A percentile compares a stretch with the other conserved stretches of the same genome.
Conservation (phyloP, 352 stramenopile genomes). For the Lagenidium sp. region DNA sequence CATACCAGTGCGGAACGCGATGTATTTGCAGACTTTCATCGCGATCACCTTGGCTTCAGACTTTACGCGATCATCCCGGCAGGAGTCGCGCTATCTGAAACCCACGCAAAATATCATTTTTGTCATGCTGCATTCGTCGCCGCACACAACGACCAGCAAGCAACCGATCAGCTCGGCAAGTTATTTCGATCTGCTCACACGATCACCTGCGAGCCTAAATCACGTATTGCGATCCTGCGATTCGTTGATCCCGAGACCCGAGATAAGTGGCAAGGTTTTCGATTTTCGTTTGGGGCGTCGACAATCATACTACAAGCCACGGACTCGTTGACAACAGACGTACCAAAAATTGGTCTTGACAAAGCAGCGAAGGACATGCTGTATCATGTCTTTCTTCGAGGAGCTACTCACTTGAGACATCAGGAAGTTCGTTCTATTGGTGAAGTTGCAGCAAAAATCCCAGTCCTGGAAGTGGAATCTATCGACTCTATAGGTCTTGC, state of each 20-base stretch:
- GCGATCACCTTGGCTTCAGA: too few relatives aligned
- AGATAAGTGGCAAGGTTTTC: background rate
- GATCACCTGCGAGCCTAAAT: background rate
- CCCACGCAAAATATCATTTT: too few relatives aligned
- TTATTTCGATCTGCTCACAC: background rate
- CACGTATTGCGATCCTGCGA: background rate
- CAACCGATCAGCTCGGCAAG: too few relatives aligned
- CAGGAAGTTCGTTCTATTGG: background rate
- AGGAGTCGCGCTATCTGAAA: too few relatives aligned
- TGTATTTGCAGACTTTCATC: too few relatives aligned
- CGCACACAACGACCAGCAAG: too few relatives aligned
- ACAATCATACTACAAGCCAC: background rate
- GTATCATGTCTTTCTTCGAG: background rate
- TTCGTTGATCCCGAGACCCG: background rate
- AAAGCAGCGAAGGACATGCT: background rate
- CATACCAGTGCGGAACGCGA: too few relatives aligned
- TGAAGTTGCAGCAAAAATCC: background rate
- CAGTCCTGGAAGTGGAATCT: background rate
- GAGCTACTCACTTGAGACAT: background rate
- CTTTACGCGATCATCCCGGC: too few relatives aligned
- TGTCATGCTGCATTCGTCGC: too few relatives aligned
- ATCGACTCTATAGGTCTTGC: background rate
- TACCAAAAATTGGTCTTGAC: background rate
- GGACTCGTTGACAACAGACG: background rate
- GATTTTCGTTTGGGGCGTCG: background rate